A percentile compares a stretch with the other conserved stretches of the same genome.
Conservation (phyloP, 164 flowering plant genomes). For the Akebia trifoliata region DNA sequence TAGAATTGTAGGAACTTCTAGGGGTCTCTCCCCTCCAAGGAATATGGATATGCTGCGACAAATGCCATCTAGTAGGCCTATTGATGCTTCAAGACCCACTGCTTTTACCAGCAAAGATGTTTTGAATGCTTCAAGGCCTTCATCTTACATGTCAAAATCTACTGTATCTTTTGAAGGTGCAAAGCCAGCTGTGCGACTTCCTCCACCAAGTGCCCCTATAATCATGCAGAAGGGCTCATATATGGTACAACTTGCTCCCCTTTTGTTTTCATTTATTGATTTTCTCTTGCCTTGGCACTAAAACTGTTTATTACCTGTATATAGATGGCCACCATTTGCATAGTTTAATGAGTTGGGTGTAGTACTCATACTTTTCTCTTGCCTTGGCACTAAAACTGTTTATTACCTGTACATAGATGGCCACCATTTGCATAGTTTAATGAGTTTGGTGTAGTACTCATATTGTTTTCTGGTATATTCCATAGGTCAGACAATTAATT, state of each 20-base stretch:
- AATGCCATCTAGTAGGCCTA: conserved; percentile 31
- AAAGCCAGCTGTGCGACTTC: conserved; percentile 37
- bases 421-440: neutral
- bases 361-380: neutral
- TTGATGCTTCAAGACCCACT: conserved; percentile 42
- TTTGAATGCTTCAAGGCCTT: conserved; percentile 35
- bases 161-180: conserved; percentile 29
- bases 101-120: conserved; percentile 37
- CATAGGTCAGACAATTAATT: neutral
- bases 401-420: neutral
- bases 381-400: too few relatives aligned
- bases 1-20: conserved; percentile 36
- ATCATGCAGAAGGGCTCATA: conserved; percentile 37
- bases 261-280: neutral
- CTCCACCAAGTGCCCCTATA: conserved; percentile 24
- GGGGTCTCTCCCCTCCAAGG: conserved; percentile 47
- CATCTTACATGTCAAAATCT: conserved; percentile 32
- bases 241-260: conserved; percentile 27
- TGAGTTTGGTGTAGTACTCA: neutral
- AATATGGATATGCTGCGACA: conserved; percentile 29
- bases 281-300: too few relatives aligned
- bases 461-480: neutral
- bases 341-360: neutral
- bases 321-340: neutral
- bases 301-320: neutral